Base-by-base conservation (phyloP, 2,329 filamentous ascomycete genomes). In the Fusarium sp. region DNA sequence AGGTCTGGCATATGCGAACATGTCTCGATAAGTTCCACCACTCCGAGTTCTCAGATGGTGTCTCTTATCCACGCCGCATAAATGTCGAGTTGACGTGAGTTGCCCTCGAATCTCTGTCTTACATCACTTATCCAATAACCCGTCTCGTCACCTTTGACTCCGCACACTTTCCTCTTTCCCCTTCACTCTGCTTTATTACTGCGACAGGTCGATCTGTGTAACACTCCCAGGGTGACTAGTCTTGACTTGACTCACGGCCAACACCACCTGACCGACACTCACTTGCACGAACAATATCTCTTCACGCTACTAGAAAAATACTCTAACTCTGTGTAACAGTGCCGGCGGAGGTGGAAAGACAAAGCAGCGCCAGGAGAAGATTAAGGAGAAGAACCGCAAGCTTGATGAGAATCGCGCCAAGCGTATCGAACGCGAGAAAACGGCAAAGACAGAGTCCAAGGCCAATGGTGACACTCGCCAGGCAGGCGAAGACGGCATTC, bases 1-100 rank as follows among this genome's bases (percentile, higher is more conserved):
- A 89, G 71, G 97, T 91, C 81, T 92, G 94, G 80, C 89, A 92
- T 77, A 97, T 97, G 93, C 92, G 97, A 84, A 96, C 93, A 31
- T 97, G 93, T 77, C 85, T 98, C 64, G 93, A 94, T 80, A 89
- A 93, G 69, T 95, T 95, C 81, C 94, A 98, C 81, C 94, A 98
- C 82, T 92, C 89, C 63, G 86, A 86, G 68, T 97, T 98, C 77
- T 80, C 84, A 77, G 84, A 90, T 80, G 82, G 84, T 68, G 66
- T 80, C 18, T 84, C 81, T 41, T 78, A 83, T 18, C 82, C 89
- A 52, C 85, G 95, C 73, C 92, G 91, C 80, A 97, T 98, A 75
- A 98, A 97, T 77, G 92, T 98, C 26, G 95, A 98, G 82, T 82
- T 98, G 71, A 97, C 94, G 87, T 93, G 80, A 80, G 90, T 86